Evolutionary conservation across 2,329 filamentous ascomycete genomes (phyloP).

Genomic region (Fusarium sp.): DNA sequence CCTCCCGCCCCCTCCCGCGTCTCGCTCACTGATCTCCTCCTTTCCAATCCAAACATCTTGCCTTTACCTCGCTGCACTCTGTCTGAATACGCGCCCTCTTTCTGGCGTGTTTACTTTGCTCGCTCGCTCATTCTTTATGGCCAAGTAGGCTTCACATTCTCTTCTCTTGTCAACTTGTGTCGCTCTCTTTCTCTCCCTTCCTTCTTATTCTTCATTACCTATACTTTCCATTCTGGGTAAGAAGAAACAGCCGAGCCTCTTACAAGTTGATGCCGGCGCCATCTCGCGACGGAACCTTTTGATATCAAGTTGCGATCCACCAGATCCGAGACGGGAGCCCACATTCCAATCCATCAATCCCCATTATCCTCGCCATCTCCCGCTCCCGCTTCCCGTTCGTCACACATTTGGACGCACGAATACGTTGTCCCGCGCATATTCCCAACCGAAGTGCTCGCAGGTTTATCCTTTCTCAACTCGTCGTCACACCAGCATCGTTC

Average conservation of each 20-base stretch:
- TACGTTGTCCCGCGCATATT: constrained; percentile 23
- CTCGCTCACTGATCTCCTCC: constrained; percentile 13
- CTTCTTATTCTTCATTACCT: constrained; percentile 7
- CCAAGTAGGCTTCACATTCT: constrained; percentile 23
- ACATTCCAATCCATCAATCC: constrained; percentile 33
- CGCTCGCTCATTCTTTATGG: constrained; percentile 22
- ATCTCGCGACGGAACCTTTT: constrained; percentile 32
- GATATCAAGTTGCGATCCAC: constrained; percentile 28
- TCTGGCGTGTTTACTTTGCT: constrained; percentile 23
- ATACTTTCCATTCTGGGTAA: constrained; percentile 37
- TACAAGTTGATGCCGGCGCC: constrained; percentile 22
- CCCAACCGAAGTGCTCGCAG: constrained; percentile 25
- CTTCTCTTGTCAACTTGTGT: constrained; percentile 26
- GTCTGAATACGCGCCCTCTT: constrained; percentile 19
- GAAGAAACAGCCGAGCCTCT: constrained; percentile 16
- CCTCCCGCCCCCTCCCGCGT: constrained; percentile 33
- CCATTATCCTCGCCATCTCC: constrained; percentile 10
- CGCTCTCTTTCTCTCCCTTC: constrained; percentile 17
- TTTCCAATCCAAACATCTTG: constrained; percentile 9
- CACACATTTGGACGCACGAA: constrained; percentile 27
- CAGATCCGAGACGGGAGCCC: constrained; percentile 28
- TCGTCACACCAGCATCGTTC: constrained; percentile 19
- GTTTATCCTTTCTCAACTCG: constrained; percentile 7
- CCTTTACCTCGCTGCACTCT: constrained; percentile 11
- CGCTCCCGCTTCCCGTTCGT: constrained; percentile 16